Evolutionary conservation across 306 rosid species (phyloP), one percentile per base, ranked within the genome.

Genomic region (Pyrus bretschneideri): DNA sequence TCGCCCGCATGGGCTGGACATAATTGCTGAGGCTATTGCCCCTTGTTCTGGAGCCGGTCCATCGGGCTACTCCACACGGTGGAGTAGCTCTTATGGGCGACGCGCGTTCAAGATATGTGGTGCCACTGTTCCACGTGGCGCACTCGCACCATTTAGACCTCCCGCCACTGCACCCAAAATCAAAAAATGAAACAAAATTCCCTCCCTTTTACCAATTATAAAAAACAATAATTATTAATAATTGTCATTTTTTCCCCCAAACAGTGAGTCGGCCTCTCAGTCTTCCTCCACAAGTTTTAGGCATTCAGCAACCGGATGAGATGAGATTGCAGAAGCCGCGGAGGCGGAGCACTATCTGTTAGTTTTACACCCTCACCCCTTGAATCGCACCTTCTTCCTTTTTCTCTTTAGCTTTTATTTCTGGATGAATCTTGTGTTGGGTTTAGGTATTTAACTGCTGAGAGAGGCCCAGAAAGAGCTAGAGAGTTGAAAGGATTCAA

Each of bases 201-300:
- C 82, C 79, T 80, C 71, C 76, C 70, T 76, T 75, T 66, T n/a
- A 21, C 3, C 1, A 31, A 52, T 30, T 29, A 19, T 22, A 45
- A 9, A n/a, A 22, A 22, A 9, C 0, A 8, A 30, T 9, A 0
- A 58, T 57, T 19, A 58, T 21, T 60, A 9, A 57, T n/a, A 61
- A 27, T 61, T 13, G 11, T 14, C 54, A 3, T 13, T 4, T 23
- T 17, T 57, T 6, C 51, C 70, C 70, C 22, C 79, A 54, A 25
- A n/a, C 70, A 4, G 10, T 69, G 11, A 23, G 38, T 49, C 54
- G 54, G 19, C 17, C 25, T 55, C 23, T 33, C 76, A 42, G 62
- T 54, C 89, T 89, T 86, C 85, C 83, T 19, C 78, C 2, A 19
- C 66, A 84, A 84, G 84, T 51, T 82, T 76, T 17, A 38, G 60